Evolutionary conservation across 1,139 yeast genomes (phyloP), one percentile per base, ranked within the genome.

Genomic region (Yamadazyma jaroonii): DNA sequence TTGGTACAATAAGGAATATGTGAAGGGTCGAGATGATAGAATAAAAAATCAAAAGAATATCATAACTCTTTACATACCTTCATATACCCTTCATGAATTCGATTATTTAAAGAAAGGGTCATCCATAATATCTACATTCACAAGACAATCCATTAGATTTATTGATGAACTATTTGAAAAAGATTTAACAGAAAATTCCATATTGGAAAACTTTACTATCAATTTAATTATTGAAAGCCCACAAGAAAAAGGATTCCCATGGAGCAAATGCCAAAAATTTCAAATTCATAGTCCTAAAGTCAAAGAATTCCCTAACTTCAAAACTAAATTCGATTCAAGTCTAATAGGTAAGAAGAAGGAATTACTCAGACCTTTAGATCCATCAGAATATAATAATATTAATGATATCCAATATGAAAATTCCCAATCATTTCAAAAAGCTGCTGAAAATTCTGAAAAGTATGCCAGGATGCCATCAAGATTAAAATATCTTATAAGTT

Each of bases 21-120:
- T 47, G 3, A 17, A 32, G 12, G 22, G 33, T 11, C 38, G 40
- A 29, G 32, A 28, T 7, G 32, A 45, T 9, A 43, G 43, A 6
- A 37, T 43, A 26, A 36, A 45, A 13, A 41, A 48, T 6, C 58
- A 56, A 24, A 44, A 43, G 10, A 51, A 62, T 9, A 38, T 46
- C 2, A 53, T 71, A 34, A 62, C 59, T 42, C 51, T 71, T 25
- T 67, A 52, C 46, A 58, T 79, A 23, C 84, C 85, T 0, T 56
- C 71, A 3, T 77, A 77, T 47, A 79, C 84, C 0, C 60, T 80
- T 39, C 75, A 69, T 39, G 82, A 79, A 47, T 67, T 80, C 48
- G 83, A 78, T 39, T 74, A 57, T 48, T 64, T 67, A 38, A 78
- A 75, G 51, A 72, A 72, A 40, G 81, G 82, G 0, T 60, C 69